These are phyloP conservation scores for Poa annua DNA, from an alignment of 176 grass and related monocot species.

Conservation along the genomic window DNA sequence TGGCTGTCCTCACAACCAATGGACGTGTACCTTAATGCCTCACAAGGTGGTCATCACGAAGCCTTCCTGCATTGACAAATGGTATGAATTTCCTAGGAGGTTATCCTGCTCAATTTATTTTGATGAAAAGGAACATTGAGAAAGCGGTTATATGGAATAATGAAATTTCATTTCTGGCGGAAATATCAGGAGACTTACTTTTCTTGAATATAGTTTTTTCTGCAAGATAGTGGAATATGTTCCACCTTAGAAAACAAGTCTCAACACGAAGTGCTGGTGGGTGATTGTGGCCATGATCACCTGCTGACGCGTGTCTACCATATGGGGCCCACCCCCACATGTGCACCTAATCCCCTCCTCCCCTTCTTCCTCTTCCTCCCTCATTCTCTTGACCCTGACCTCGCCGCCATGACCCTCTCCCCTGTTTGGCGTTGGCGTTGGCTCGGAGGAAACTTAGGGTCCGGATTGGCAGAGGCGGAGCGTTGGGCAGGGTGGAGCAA, in stretches of 20 bases:
- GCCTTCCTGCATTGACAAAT: not conserved
- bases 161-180: not conserved
- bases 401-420: too few relatives aligned
- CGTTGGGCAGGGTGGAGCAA: too few relatives aligned
- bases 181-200: not conserved
- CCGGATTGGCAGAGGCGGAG: too few relatives aligned
- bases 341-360: too few relatives aligned
- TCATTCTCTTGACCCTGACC: too few relatives aligned
- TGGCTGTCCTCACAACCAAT: slow-evolving; percentile 39
- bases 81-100: not conserved
- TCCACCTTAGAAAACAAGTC: not conserved
- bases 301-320: too few relatives aligned
- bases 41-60: slow-evolving; percentile 30
- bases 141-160: not conserved
- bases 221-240: not conserved
- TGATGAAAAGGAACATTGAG: not conserved
- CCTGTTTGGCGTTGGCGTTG: too few relatives aligned
- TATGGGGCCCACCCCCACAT: too few relatives aligned
- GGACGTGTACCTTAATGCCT: not conserved
- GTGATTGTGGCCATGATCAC: too few relatives aligned
- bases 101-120: not conserved
- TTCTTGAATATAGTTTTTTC: not conserved
- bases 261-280: too few relatives aligned
- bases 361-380: too few relatives aligned
- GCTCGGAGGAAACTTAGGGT: too few relatives aligned